phyloP scores from a whole-genome alignment of 2,329 filamentous ascomycete genomes.

The Ceratocystis albifundus region DNA sequence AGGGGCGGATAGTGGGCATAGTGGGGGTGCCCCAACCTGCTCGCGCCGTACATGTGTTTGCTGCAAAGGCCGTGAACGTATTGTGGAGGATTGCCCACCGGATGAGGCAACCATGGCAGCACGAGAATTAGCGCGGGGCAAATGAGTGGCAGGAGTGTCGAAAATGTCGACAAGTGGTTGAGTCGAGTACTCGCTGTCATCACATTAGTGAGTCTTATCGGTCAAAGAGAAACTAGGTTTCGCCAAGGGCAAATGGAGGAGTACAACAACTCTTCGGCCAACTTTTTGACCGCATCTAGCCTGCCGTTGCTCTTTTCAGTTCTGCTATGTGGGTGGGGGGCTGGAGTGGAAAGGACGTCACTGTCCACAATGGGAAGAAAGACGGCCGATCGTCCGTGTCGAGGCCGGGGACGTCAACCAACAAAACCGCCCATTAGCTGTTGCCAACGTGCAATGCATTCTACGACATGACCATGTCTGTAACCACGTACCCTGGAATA shows the following conservation, averaged over 20 bases:
- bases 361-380: conserved; percentile 34
- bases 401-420: neutral
- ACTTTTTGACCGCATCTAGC: conserved; percentile 27
- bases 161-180: conserved; percentile 37
- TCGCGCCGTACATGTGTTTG: conserved; percentile 40
- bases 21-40: conserved; percentile 26
- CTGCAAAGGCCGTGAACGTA: conserved; percentile 40
- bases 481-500: conserved; percentile 31
- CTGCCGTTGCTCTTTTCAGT: conserved; percentile 38
- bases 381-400: conserved; percentile 18
- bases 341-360: conserved; percentile 32
- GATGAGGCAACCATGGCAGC: conserved; percentile 34
- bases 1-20: neutral
- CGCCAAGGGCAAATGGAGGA: neutral
- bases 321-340: conserved; percentile 41
- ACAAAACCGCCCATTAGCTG: neutral
- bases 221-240: neutral
- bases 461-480: conserved; percentile 33
- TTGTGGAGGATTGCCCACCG: conserved; percentile 36
- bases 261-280: neutral
- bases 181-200: conserved; percentile 41
- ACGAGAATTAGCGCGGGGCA: conserved; percentile 31
- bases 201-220: conserved; percentile 43
- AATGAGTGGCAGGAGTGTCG: conserved; percentile 43
- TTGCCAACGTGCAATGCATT: conserved; percentile 28